These are phyloP conservation scores for Moesziomyces globuligerus DNA, from an alignment of 1,284 basidiomycete species.

Conservation along the genomic window DNA sequence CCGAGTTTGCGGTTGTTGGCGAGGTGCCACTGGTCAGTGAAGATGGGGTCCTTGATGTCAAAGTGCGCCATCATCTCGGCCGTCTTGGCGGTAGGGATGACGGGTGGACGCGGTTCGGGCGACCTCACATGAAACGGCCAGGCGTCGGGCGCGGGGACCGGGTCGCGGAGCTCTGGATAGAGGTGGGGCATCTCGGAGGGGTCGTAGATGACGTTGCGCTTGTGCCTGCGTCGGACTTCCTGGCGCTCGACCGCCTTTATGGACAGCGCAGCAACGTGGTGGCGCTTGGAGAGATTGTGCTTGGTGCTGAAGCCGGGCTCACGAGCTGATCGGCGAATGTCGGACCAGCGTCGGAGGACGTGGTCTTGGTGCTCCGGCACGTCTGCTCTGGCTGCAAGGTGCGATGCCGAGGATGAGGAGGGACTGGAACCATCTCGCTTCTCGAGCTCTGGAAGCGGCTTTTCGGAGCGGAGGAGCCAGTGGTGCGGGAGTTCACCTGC, in stretches of 20 bases:
- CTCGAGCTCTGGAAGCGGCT: conserved; percentile 26
- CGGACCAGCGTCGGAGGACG: conserved; percentile 70
- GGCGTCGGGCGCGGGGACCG: conserved; percentile 40
- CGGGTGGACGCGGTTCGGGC: conserved; percentile 42
- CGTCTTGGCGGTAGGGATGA: conserved; percentile 39
- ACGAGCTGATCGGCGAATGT: conserved; percentile 29
- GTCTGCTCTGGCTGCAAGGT: conserved; percentile 11
- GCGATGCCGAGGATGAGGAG: conserved; percentile 13
- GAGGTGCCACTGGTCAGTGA: conserved; percentile 88
- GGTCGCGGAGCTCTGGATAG: conserved; percentile 52
- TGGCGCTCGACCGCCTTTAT: conserved; percentile 64
- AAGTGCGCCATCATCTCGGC: conserved; percentile 68
- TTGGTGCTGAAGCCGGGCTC: conserved; percentile 26
- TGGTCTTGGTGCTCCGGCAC: conserved; percentile 64
- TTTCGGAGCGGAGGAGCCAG: conserved; percentile 81
- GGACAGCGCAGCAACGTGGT: conserved; percentile 41
- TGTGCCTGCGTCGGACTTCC: conserved; percentile 57
- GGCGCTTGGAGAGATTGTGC: conserved; percentile 39
- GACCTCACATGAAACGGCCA: conserved; percentile 33
- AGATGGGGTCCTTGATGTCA: conserved; percentile 85
- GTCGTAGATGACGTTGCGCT: conserved; percentile 64
- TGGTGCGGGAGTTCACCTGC: conserved; percentile 84
- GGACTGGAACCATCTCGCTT: conserved; percentile 12
- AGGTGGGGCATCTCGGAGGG: conserved; percentile 58
- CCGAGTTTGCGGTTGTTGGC: conserved; percentile 59